These are phyloP conservation scores for Fonsecaea nubica DNA, from an alignment of 2,329 filamentous ascomycete species.

Conservation along the genomic window DNA sequence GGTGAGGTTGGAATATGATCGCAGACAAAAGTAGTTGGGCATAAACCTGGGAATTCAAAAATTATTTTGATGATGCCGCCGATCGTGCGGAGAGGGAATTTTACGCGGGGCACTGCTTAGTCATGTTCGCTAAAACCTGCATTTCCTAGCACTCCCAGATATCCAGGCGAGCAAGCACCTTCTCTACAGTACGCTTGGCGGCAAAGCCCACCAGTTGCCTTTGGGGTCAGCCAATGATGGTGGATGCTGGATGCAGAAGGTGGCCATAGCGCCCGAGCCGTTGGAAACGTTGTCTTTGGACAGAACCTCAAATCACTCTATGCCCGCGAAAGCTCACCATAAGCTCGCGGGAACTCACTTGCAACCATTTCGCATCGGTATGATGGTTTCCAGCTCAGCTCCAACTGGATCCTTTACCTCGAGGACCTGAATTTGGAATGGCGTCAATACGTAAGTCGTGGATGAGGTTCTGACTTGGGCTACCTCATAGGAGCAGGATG, in stretches of 20 bases:
- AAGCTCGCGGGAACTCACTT: no score
- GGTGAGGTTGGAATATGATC: background rate
- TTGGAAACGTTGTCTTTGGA: no score
- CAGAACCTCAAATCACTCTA: no score
- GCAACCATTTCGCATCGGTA: no score
- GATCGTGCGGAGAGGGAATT: conserved; percentile 19
- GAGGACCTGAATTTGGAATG: background rate
- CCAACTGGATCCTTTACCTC: background rate
- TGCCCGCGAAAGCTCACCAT: no score
- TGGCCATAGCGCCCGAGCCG: no score
- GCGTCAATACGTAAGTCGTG: background rate
- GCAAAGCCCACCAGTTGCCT: no score
- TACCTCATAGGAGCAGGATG: no score
- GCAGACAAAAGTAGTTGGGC: background rate
- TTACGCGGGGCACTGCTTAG: conserved; percentile 28
- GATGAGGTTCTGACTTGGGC: no score
- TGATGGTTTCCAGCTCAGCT: background rate
- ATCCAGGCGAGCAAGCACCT: background rate
- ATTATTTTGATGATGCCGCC: conserved; percentile 12
- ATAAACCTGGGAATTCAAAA: conserved; percentile 2
- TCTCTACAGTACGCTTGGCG: background rate
- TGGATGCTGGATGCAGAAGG: no score
- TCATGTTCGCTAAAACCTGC: conserved; percentile 24
- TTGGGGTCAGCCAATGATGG: no score
- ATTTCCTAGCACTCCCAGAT: background rate